Evolutionary conservation across 2,329 filamentous ascomycete genomes (phyloP), one percentile per base, ranked within the genome.

Genomic region (Cladosporium austrohemisphaericum): DNA sequence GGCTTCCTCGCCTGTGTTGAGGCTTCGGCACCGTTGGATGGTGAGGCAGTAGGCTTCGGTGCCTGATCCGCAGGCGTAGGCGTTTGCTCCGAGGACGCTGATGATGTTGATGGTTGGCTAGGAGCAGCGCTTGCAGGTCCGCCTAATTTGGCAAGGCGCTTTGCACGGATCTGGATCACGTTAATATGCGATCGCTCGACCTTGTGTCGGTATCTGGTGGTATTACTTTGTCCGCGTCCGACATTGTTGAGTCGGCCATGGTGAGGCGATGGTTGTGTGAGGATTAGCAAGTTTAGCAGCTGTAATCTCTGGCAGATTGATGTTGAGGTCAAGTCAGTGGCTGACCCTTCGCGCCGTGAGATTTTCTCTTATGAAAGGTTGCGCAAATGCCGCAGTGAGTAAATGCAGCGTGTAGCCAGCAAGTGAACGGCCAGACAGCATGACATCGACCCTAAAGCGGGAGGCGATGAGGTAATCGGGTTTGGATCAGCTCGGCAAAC

Each of bases 121-220:
- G 44, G 33, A 5, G 23, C 14, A 6, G 59, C 46, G 58, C 60
- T 57, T 60, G 62, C 48, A 60, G 45, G 37, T 25, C 71, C 74
- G 32, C 75, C 77, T 36, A 84, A 73, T 66, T 84, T 85, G 50
- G 81, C 81, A 41, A 85, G 74, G 47, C 82, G 80, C 71, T 84
- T 84, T 62, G 77, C 80, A 60, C 82, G 80, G 65, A 84, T 85
- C 81, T 84, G 60, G 41, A 23, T 43, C 31, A 40, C 54, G 53
- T 57, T 43, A 57, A 49, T 52, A 43, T 49, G 31, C 44, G 19
- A 32, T 43, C 50, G 18, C 14, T 22, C 22, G 11, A 25, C 29
- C 28, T 28, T 38, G 23, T 14, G 45, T 10, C 14, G 54, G 23
- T 19, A 40, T 29, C 41, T 40, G 18, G n/a, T n/a, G n/a, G n/a